A percentile compares a stretch with the other conserved stretches of the same genome.
phyloP scores from a whole-genome alignment of 345 rosid genomes.

The Kandelia obovata region DNA sequence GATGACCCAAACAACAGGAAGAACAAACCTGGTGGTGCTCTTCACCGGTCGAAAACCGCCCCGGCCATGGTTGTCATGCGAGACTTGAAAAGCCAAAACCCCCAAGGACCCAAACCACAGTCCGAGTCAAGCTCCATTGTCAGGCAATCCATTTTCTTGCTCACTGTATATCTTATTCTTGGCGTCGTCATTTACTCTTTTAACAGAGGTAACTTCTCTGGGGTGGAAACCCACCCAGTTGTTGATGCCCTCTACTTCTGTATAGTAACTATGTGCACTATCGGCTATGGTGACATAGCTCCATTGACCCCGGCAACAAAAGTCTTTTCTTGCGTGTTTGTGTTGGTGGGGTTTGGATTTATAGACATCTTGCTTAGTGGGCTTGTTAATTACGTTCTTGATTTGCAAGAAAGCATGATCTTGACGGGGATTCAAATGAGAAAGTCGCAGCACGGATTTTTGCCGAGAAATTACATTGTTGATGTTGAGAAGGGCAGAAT shows the following conservation, averaged over 20 bases:
- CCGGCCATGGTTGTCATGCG: constrained; percentile 73
- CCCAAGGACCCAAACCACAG: constrained; percentile 26
- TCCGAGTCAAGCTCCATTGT: constrained; percentile 28
- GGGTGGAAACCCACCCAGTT: constrained; percentile 39
- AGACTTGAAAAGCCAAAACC: constrained; percentile 25
- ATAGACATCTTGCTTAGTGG: constrained; percentile 45
- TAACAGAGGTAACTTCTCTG: constrained; percentile 36
- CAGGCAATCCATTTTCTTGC: constrained; percentile 30
- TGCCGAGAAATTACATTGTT: constrained; percentile 26
- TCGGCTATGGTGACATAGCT: constrained; percentile 62
- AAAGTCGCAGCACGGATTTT: constrained; percentile 5
- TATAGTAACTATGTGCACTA: constrained; percentile 60
- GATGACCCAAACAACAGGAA: not conserved
- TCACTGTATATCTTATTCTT: constrained; percentile 29
- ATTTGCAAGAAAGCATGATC: constrained; percentile 45
- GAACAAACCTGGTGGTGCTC: constrained; percentile 38
- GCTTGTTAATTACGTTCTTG: constrained; percentile 41
- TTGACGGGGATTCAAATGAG: constrained; percentile 30
- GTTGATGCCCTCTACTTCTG: constrained; percentile 60
- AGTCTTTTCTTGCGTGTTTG: constrained; percentile 37
- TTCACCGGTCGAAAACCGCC: constrained; percentile 72
- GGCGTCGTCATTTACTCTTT: constrained; percentile 35
- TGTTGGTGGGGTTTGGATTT: constrained; percentile 44
- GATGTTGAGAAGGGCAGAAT: constrained; percentile 48
- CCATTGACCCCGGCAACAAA: constrained; percentile 39